These are phyloP conservation scores for Ogataea pilisensis DNA, from an alignment of 805 yeast genomes.

Conservation along the genomic window DNA sequence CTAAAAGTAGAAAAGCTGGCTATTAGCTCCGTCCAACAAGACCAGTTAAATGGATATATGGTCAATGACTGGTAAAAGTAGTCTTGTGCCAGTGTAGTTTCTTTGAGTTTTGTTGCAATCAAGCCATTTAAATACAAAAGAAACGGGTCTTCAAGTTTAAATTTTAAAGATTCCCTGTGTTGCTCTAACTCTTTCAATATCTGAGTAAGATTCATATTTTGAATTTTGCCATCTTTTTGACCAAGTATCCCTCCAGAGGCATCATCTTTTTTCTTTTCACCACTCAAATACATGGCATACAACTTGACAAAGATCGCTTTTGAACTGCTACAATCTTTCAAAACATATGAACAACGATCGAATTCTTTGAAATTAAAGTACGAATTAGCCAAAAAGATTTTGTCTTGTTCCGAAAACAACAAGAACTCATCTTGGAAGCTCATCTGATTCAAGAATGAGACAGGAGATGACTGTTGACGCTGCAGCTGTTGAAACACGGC, in stretches of 20 bases:
- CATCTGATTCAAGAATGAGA: conserved; percentile 9
- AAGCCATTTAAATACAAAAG: conserved; percentile 71
- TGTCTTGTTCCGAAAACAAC: conserved; percentile 37
- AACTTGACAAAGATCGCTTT: conserved; percentile 57
- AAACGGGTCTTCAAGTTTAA: conserved; percentile 45
- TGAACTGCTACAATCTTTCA: conserved; percentile 49
- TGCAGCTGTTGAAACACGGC: conserved; percentile 20
- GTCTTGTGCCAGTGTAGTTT: conserved; percentile 55
- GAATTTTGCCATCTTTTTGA: conserved; percentile 32
- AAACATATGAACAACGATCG: conserved; percentile 63
- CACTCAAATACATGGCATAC: conserved; percentile 67
- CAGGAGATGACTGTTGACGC: conserved; percentile 5
- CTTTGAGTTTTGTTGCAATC: conserved; percentile 58
- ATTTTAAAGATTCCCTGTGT: conserved; percentile 17
- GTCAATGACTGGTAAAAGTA: conserved; percentile 57
- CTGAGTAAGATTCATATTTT: conserved; percentile 26
- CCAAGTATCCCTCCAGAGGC: conserved; percentile 64
- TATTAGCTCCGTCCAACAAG: conserved; percentile 82
- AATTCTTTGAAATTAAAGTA: conserved; percentile 83
- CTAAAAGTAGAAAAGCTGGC: conserved; percentile 57
- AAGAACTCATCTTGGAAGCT: conserved; percentile 20
- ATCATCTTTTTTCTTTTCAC: conserved; percentile 73
- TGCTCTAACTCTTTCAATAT: conserved; percentile 42
- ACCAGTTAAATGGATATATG: conserved; percentile 84
- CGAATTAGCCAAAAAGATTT: conserved; percentile 58